Base-by-base conservation (phyloP, 2,329 filamentous ascomycete species). In the Penicillium sp. region DNA sequence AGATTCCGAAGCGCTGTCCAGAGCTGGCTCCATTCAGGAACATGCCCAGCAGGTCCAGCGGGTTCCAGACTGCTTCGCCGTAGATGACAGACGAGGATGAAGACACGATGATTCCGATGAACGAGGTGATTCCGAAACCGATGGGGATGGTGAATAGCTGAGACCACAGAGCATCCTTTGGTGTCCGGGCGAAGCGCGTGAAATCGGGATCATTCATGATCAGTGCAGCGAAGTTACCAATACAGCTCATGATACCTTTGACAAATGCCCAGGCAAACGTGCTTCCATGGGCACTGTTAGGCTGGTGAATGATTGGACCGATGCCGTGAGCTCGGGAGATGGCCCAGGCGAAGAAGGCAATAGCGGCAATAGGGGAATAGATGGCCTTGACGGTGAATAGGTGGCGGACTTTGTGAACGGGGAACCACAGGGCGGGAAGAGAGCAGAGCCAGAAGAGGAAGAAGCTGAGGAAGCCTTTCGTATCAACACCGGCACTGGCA, bases 351-450 rank as follows among this genome's bases (percentile, higher is more conserved):
- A 95, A 86, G 67, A 93, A 93, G 11, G 86, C 82, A 40, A 95
- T 75, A 41, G 86, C 89, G n/a, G 88, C 89, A 29, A 78, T 77
- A 0, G 90, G 90, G 0, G 93, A 89, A 49, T 94, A 80, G 62
- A 82, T 86, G 0, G 90, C 83, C 72, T 96, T 96, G 62, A 88
- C 86, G 0, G 89, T 95, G 71, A 95, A 95, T 3, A 95, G 74
- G 65, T 95, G 89, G 37, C 89, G 82, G 60, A 95, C 84, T 70
- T 91, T 81, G 69, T 95, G 87, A 1, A 95, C 88, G 0, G 88
- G 89, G 57, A 93, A 90, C 84, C 86, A 95, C 50, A 95, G 84
- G 16, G 88, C 88, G 0, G 89, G 89, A 1, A 95, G 74, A 1
- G 86, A 90, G 52, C 78, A 73, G 2, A 88, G 64, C 87, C 88